Conservation (phyloP, 352 stramenopile species). For the Phytopythium cucurbitacearum region DNA sequence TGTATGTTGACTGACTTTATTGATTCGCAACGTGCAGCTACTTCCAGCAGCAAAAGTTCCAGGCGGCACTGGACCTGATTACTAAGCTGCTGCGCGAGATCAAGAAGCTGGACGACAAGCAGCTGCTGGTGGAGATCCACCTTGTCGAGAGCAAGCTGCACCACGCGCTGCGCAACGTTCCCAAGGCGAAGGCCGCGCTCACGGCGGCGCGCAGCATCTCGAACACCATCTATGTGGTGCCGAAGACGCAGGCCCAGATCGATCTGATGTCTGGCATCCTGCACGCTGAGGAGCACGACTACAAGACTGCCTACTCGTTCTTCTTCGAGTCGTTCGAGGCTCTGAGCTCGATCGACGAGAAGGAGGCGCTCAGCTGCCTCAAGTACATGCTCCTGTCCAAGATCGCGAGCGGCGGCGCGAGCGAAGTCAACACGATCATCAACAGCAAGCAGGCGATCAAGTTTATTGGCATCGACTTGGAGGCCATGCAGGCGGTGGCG, state of each 20-base stretch:
- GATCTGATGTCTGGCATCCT: constrained; percentile 97
- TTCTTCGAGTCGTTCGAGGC: constrained; percentile 98
- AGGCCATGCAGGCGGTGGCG: constrained; percentile 95
- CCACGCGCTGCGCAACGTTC: constrained; percentile 96
- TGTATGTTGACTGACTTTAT: constrained; percentile 11
- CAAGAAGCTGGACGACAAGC: constrained; percentile 99
- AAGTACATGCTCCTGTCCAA: constrained; percentile 99
- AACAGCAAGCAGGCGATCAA: constrained; percentile 96
- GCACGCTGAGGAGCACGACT: constrained; percentile 98
- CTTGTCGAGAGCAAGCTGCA: constrained; percentile 97
- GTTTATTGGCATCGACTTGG: constrained; percentile 94
- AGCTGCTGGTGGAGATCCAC: constrained; percentile 98
- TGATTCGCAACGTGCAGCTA: constrained; percentile 36
- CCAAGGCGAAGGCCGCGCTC: constrained; percentile 95
- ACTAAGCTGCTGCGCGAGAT: constrained; percentile 94
- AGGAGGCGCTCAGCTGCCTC: constrained; percentile 81
- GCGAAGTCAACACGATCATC: constrained; percentile 94
- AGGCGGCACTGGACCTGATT: constrained; percentile 91
- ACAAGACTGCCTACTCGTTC: constrained; percentile 99
- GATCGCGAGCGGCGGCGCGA: constrained; percentile 88
- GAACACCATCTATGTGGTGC: constrained; percentile 98
- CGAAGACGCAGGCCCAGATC: constrained; percentile 92
- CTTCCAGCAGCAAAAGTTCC: constrained; percentile 90
- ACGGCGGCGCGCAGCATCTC: constrained; percentile 96
- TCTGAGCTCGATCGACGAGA: constrained; percentile 91